Evolutionary conservation across 805 yeast genomes (phyloP).

Genomic region (Cyberlindnera samutprakarnensis): DNA sequence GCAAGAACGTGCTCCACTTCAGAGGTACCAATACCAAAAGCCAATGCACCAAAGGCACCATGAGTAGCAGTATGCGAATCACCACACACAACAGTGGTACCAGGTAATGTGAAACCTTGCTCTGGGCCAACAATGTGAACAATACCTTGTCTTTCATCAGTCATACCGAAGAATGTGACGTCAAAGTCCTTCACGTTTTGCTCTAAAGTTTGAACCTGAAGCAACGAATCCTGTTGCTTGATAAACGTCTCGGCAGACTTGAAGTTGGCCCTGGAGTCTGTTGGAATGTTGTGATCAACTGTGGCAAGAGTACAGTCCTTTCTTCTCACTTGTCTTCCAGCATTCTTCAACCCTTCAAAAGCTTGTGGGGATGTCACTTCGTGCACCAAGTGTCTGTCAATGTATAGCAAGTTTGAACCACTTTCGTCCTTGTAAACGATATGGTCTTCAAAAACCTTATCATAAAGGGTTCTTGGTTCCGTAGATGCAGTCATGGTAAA

Average conservation of each 20-base stretch:
- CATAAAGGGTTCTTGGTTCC: conserved; percentile 63
- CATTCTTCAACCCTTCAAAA: conserved; percentile 87
- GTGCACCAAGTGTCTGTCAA: conserved; percentile 95
- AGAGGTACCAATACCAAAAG: conserved; percentile 98
- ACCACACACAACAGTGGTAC: conserved; percentile 98
- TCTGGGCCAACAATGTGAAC: conserved; percentile 99
- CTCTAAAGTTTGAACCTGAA: conserved; percentile 89
- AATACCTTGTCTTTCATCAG: conserved; percentile 92
- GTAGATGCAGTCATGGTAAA: conserved; percentile 8
- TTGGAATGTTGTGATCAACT: conserved; percentile 96
- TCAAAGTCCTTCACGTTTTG: conserved; percentile 86
- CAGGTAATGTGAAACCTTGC: conserved; percentile 97
- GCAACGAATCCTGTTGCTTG: conserved; percentile 82
- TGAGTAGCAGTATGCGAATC: conserved; percentile 98
- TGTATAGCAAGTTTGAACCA: conserved; percentile 80
- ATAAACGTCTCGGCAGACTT: conserved; percentile 73
- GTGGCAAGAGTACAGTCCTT: conserved; percentile 90
- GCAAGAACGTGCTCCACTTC: conserved; percentile 99
- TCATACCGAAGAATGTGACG: conserved; percentile 91
- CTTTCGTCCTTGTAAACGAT: conserved; percentile 84
- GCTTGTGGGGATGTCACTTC: conserved; percentile 99
- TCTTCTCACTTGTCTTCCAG: conserved; percentile 86
- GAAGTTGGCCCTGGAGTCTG: conserved; percentile 74
- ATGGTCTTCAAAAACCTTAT: conserved; percentile 94
- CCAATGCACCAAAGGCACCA: conserved; percentile 96